phyloP scores from a whole-genome alignment of 2,329 filamentous ascomycete species.

The Trichophyton mentagrophytes region DNA sequence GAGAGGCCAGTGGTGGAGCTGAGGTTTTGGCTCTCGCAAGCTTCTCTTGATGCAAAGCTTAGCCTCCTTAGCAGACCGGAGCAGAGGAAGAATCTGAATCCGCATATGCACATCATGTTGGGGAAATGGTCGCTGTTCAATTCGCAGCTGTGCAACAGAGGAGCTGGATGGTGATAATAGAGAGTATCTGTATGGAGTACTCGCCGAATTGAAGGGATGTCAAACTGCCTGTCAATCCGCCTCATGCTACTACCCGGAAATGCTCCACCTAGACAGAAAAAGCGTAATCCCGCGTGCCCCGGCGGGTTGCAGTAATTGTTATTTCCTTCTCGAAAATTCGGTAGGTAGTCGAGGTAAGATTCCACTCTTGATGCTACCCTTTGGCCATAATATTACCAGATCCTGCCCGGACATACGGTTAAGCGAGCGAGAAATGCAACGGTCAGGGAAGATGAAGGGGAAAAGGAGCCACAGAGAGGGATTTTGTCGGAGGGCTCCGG shows the following conservation, averaged over 20 bases:
- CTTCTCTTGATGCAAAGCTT: neutral
- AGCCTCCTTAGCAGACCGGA: neutral
- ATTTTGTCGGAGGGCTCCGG: neutral
- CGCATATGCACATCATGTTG: neutral
- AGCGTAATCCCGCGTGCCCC: no score
- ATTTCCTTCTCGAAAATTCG: neutral
- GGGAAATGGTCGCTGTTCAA: neutral
- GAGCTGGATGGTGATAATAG: no score
- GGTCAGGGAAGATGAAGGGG: neutral
- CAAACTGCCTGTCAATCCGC: no score
- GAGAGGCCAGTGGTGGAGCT: neutral
- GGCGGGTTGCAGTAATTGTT: neutral
- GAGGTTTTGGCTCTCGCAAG: neutral
- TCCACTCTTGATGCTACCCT: neutral
- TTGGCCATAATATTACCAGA: neutral
- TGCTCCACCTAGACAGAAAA: no score
- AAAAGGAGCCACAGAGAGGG: neutral
- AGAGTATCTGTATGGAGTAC: no score
- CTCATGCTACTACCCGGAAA: no score
- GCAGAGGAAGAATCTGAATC: neutral
- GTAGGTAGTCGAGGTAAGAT: neutral
- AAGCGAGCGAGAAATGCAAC: neutral
- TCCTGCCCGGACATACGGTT: neutral
- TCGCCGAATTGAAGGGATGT: no score
- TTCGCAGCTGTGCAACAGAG: neutral